A percentile compares a stretch with the other conserved stretches of the same genome.
These are phyloP conservation scores for Anthracocystis setariae DNA, from an alignment of 1,284 basidiomycete genomes.

Conservation along the genomic window DNA sequence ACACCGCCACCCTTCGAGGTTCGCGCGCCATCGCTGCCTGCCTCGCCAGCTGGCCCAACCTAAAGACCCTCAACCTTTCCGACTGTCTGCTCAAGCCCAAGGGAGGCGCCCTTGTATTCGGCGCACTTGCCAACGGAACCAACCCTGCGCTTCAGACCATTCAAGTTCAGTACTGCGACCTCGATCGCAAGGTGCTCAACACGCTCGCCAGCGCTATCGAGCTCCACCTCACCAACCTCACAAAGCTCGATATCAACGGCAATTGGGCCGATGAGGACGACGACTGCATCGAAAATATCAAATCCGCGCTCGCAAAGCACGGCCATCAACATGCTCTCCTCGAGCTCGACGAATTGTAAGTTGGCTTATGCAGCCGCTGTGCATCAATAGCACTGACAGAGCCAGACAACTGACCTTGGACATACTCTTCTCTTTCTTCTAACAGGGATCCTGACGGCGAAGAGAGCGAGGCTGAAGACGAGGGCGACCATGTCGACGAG, in stretches of 20 bases:
- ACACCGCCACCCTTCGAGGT: slow-evolving; percentile 84
- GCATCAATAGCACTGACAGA: neutral
- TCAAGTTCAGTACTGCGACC: slow-evolving; percentile 63
- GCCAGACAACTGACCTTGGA: neutral
- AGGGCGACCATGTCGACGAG: slow-evolving; percentile 39
- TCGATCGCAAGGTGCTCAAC: slow-evolving; percentile 58
- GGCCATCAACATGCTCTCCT: slow-evolving; percentile 58
- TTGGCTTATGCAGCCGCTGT: neutral
- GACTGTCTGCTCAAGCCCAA: slow-evolving; percentile 84
- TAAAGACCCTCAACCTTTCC: slow-evolving; percentile 85
- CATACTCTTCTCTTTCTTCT: neutral
- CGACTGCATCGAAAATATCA: slow-evolving; percentile 60
- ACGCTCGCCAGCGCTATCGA: slow-evolving; percentile 56
- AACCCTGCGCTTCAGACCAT: slow-evolving; percentile 56
- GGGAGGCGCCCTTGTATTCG: slow-evolving; percentile 68
- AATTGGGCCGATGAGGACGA: slow-evolving; percentile 67
- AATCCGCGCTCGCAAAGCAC: slow-evolving; percentile 54
- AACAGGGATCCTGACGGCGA: slow-evolving; percentile 63
- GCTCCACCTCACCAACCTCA: slow-evolving; percentile 44
- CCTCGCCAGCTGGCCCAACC: slow-evolving; percentile 75
- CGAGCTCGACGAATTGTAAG: slow-evolving; percentile 63
- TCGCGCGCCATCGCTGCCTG: slow-evolving; percentile 79
- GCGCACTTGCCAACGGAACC: slow-evolving; percentile 52
- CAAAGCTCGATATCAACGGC: slow-evolving; percentile 64
- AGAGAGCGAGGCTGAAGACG: slow-evolving; percentile 58